Base-by-base conservation (phyloP, 441 rosid genomes). In the Eruca vesicaria region DNA sequence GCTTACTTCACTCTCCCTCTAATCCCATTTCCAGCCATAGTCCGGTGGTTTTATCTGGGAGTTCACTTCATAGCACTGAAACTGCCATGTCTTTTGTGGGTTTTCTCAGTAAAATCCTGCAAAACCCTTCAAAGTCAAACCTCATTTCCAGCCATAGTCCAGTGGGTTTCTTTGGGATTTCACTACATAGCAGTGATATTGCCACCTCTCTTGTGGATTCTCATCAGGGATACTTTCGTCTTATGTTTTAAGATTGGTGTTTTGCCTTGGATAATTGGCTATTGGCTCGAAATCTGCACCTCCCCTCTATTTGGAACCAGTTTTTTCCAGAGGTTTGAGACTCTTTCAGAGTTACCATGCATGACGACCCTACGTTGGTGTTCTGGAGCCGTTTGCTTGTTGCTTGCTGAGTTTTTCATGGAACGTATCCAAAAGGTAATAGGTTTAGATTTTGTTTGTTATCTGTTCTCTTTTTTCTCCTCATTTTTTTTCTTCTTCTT, bases 191-290 rank as follows among this genome's bases (percentile, higher is more conserved):
- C 53, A 48, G 35, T 62, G 58, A 15, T 2, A 21, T 21, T 50
- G 16, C 68, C 75, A 10, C 16, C 18, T 33, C 52, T 32, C 68
- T 33, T 71, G 62, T 62, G 36, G 52, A 0, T 62, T 48, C 21
- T 41, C 48, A 14, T 41, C 5, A 41, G 14, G 48, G 53, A 62
- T 38, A 20, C 65, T n/a, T 55, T 41, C n/a, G 56, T 76, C 48
- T 28, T 63, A 16, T 52, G 35, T 9, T 28, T 76, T 2, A 76
- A 76, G 38, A 43, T 76, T 16, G 65, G 52, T 69, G 36, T 23
- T 26, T 26, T 26, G 2, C 79, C 79, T 53, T 76, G 55, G 65
- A 14, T 76, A 1, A 43, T 76, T 55, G 79, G 79, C 3, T 63
- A 10, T 15, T 76, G 74, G 74, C 18, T 76, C 19, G 28, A 38